These are phyloP conservation scores for Metschnikowia dekortorum DNA, from an alignment of 805 yeast species.

Conservation along the genomic window DNA sequence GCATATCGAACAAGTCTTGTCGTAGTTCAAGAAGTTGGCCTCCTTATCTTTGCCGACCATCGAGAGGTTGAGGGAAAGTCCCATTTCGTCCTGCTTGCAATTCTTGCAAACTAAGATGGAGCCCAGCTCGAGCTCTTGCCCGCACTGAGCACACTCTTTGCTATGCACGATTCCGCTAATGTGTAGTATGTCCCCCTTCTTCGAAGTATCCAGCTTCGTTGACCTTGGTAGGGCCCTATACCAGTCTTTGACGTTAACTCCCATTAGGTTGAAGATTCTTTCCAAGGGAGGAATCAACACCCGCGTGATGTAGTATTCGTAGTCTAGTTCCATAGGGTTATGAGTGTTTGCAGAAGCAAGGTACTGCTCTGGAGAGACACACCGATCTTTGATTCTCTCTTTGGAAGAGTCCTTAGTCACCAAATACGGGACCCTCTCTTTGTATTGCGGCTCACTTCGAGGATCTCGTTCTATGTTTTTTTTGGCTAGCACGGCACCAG, in stretches of 20 bases:
- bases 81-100: conserved; percentile 29
- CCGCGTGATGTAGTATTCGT: conserved; percentile 79
- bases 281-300: conserved; percentile 88
- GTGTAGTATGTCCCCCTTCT: conserved; percentile 9
- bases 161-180: conserved; percentile 10
- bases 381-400: conserved; percentile 66
- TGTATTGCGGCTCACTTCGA: conserved; percentile 78
- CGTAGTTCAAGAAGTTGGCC: conserved; percentile 8
- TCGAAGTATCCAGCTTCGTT: conserved; percentile 9
- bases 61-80: conserved; percentile 29
- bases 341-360: conserved; percentile 32
- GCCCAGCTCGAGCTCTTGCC: conserved; percentile 5
- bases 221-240: conserved; percentile 57
- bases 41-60: conserved; percentile 17
- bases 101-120: conserved; percentile 16
- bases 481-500: conserved; percentile 84
- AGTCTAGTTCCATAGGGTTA: conserved; percentile 54
- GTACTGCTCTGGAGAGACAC: conserved; percentile 73
- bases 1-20: conserved; percentile 21
- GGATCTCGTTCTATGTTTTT: conserved; percentile 59
- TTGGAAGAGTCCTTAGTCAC: conserved; percentile 58
- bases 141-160: conserved; percentile 13
- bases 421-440: conserved; percentile 83
- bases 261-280: conserved; percentile 74
- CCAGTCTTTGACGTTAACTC: conserved; percentile 79